phyloP scores from a whole-genome alignment of 495 filamentous ascomycete species.

The Lindgomyces ingoldianus region DNA sequence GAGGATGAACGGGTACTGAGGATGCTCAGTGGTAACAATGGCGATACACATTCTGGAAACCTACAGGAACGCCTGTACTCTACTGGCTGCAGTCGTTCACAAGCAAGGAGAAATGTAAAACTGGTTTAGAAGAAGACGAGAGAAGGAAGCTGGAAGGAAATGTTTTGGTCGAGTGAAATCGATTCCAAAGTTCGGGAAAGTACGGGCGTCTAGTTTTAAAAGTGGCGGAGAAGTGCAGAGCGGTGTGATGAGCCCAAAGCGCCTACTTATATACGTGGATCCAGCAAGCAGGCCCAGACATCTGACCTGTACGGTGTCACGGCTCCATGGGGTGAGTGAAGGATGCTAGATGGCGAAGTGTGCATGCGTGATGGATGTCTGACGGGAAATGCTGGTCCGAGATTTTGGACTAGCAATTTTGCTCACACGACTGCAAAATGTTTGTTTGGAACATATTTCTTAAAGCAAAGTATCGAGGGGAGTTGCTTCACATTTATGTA shows the following conservation, averaged over 20 bases:
- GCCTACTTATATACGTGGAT: conserved; percentile 36
- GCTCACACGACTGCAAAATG: not conserved
- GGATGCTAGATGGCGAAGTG: not conserved
- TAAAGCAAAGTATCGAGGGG: too few species aligned
- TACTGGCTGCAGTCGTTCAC: not conserved
- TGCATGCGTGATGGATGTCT: not conserved
- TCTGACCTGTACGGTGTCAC: conserved; percentile 20
- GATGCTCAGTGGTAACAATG: conserved; percentile 85
- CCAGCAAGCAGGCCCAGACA: conserved; percentile 16
- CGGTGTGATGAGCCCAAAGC: conserved; percentile 30
- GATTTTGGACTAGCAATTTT: not conserved
- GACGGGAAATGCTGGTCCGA: not conserved
- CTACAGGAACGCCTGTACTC: conserved; percentile 6
- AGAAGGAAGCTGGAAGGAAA: not conserved
- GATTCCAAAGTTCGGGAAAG: conserved; percentile 2
- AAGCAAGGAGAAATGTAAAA: not conserved
- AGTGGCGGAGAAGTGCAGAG: conserved; percentile 3
- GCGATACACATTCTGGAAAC: conserved; percentile 81
- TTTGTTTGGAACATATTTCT: not conserved
- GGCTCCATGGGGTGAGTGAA: conserved; percentile 25
- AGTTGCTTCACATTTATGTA: too few species aligned
- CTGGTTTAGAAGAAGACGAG: not conserved
- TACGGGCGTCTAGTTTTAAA: conserved; percentile 9
- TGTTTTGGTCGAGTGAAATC: not conserved
- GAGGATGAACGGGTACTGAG: conserved; percentile 83